Conservation (phyloP, 495 filamentous ascomycete genomes). For the Rostrohypoxylon terebratum region DNA sequence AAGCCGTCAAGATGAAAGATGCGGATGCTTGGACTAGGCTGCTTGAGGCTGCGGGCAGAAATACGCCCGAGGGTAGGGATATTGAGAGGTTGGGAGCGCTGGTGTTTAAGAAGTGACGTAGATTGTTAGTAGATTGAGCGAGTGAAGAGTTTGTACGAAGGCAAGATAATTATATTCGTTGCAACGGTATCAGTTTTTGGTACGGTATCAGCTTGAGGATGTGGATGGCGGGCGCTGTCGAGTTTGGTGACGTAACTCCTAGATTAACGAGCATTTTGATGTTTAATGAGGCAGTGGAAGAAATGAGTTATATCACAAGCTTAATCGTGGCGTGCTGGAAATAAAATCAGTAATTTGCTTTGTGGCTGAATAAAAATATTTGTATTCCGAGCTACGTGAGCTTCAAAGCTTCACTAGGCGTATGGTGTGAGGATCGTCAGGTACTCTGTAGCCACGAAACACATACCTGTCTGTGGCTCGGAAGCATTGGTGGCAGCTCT, state of each 20-base stretch:
- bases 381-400: no score
- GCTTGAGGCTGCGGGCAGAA: conserved; percentile 59
- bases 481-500: background rate
- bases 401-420: no score
- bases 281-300: background rate
- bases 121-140: background rate
- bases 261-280: background rate
- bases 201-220: background rate
- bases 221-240: background rate
- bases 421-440: no score
- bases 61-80: conserved; percentile 57
- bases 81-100: conserved; percentile 59
- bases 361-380: no score
- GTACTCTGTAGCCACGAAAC: no score
- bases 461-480: no score
- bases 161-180: background rate
- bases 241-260: background rate
- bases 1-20: conserved; percentile 87
- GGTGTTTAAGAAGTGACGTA: conserved; percentile 57
- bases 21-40: conserved; percentile 65
- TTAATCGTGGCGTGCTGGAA: background rate
- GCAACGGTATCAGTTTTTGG: background rate
- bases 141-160: background rate
- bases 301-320: background rate
- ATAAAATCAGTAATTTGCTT: no score